Conservation (phyloP, 148 eudicot species). For the Arctostaphylos glauca region DNA sequence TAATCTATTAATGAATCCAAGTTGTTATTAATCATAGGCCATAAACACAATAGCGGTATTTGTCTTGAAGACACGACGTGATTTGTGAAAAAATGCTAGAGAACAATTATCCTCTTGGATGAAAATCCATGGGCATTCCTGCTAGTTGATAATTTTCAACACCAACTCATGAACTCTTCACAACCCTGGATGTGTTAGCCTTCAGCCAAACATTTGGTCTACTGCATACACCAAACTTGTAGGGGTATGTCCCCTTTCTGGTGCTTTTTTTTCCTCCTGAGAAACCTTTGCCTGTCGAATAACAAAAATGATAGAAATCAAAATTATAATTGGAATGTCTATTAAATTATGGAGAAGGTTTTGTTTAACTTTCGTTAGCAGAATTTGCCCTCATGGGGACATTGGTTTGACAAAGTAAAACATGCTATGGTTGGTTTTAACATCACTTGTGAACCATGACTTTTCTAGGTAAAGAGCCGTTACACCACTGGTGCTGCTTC, state of each 20-base stretch:
- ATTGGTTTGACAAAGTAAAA: background rate
- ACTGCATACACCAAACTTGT: background rate
- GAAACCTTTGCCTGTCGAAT: background rate
- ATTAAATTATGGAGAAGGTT: no score
- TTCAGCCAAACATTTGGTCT: background rate
- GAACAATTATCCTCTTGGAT: background rate
- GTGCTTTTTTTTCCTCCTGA: background rate
- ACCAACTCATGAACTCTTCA: background rate
- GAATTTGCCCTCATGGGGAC: background rate
- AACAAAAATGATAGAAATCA: no score
- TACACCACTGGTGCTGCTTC: conserved; percentile 97
- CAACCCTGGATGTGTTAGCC: background rate
- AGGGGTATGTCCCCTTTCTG: background rate
- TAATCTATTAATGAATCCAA: background rate
- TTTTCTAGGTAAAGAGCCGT: conserved; percentile 78
- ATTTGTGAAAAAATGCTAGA: background rate
- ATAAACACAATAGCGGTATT: background rate
- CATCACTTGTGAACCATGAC: background rate
- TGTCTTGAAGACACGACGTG: background rate
- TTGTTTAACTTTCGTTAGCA: no score
- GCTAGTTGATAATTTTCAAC: background rate
- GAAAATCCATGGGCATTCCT: background rate
- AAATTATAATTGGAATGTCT: no score
- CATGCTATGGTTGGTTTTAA: background rate
- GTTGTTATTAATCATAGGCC: background rate